Conservation (phyloP, 2,329 filamentous ascomycete genomes). For the Talaromyces funiculosus region DNA sequence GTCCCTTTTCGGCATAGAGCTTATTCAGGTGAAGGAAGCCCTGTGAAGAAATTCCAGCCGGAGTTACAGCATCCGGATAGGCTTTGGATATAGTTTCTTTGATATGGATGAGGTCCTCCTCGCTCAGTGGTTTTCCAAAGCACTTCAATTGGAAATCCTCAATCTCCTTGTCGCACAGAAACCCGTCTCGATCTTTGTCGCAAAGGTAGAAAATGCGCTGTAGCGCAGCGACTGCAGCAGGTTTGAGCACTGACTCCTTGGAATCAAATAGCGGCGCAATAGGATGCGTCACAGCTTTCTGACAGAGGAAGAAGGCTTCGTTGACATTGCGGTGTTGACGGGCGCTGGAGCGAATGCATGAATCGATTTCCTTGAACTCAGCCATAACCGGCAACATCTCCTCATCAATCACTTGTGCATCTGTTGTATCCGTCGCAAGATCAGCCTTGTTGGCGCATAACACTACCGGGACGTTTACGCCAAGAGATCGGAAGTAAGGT, state of each 20-base stretch:
- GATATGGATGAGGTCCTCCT: constrained; percentile 82
- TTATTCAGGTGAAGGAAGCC: constrained; percentile 91
- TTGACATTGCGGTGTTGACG: constrained; percentile 91
- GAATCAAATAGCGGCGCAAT: constrained; percentile 96
- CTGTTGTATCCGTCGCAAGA: constrained; percentile 65
- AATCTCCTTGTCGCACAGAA: constrained; percentile 84
- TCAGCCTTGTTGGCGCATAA: constrained; percentile 98
- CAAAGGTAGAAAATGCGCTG: constrained; percentile 91
- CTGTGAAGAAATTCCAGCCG: constrained; percentile 69
- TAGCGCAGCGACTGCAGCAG: constrained; percentile 77
- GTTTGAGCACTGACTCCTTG: constrained; percentile 84
- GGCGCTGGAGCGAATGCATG: constrained; percentile 90
- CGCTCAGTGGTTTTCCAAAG: constrained; percentile 78
- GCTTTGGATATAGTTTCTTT: constrained; percentile 75
- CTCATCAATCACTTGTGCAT: constrained; percentile 82
- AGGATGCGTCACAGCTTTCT: constrained; percentile 95
- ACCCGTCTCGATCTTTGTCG: constrained; percentile 93
- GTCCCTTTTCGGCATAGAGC: constrained; percentile 92
- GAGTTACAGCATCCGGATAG: constrained; percentile 56
- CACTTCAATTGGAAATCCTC: constrained; percentile 85
- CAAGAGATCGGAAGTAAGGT: constrained; percentile 92
- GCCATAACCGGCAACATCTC: constrained; percentile 98
- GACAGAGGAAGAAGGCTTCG: constrained; percentile 94
- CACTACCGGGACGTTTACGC: constrained; percentile 97
- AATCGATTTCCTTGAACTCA: constrained; percentile 98